Base-by-base conservation (phyloP, 192 early-diverging fungal species). In the Coemansia sp. region DNA sequence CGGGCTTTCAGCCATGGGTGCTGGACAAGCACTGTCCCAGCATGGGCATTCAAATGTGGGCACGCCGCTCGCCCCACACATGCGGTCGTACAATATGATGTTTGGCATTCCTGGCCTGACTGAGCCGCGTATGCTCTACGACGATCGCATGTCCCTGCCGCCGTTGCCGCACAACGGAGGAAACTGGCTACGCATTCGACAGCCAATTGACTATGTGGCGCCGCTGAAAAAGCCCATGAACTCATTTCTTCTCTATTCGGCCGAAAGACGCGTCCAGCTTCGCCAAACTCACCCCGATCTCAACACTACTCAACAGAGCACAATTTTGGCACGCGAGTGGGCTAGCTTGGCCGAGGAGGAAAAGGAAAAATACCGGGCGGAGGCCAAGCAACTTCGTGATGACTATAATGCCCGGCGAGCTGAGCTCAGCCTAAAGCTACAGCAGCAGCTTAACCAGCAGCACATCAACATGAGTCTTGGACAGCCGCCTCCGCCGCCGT, bases 291-390 rank as follows among this genome's bases (percentile, higher is more conserved):
- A 83, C 19, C 87, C 85, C 4, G 75, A 68, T 21, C 62, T 87
- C 32, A 83, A 84, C 56, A 87, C 87, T 8, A 83, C 87, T 12
- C 82, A 81, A 53, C 80, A 87, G 33, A 89, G 87, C 62, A 88
- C 85, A 11, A 77, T 82, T 38, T 64, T 89, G 48, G 87, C 85
- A 4, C 83, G 86, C 36, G 87, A 89, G 56, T 89, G 87, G 87
- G 73, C 82, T 17, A 74, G 53, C 18, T 81, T 89, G 70, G 36
- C 44, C 3, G 81, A 84, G 53, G 76, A 82, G 17, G 79, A 74
- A 37, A 86, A 87, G 58, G 76, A 82, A 42, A 68, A 70, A 12
- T 88, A 85, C 59, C 72, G 80, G 19, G 79, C 76, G 0, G 81
- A 81, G 33, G 85, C 84, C 27, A 82, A 80, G 62, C 70, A 82